Conservation (phyloP, 352 stramenopile genomes). For the Pythium aphanidermatum region DNA sequence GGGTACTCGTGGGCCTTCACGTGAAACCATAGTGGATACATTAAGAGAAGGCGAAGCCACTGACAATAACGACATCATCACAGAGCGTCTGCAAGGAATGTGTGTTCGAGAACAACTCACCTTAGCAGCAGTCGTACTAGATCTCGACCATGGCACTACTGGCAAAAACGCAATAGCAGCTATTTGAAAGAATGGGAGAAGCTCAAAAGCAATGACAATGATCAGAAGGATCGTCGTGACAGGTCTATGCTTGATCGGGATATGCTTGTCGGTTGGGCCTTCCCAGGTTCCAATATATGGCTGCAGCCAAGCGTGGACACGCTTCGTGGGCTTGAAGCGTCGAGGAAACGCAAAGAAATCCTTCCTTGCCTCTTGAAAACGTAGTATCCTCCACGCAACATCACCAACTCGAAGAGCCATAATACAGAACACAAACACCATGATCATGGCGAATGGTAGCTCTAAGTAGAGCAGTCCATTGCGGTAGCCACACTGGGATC, state of each 20-base stretch:
- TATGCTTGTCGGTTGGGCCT: conserved; percentile 23
- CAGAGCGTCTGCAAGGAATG: neutral
- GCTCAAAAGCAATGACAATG: conserved; percentile 28
- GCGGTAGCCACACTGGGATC: conserved; percentile 40
- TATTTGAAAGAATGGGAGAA: conserved; percentile 44
- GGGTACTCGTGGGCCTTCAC: conserved; percentile 27
- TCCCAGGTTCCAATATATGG: conserved; percentile 33
- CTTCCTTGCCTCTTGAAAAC: conserved; percentile 23
- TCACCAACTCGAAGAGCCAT: conserved; percentile 26
- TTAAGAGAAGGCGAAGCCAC: conserved; percentile 29
- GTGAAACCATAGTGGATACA: conserved; percentile 50
- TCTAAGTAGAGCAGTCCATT: conserved; percentile 41
- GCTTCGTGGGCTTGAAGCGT: conserved; percentile 11
- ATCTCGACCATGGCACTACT: conserved; percentile 38
- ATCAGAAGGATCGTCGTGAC: conserved; percentile 30
- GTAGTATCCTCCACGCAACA: conserved; percentile 22
- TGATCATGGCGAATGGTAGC: conserved; percentile 32
- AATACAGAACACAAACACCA: conserved; percentile 31
- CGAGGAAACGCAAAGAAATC: conserved; percentile 52
- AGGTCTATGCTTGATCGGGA: conserved; percentile 19
- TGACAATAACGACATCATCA: conserved; percentile 1
- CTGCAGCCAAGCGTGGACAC: neutral
- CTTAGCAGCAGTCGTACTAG: conserved; percentile 25
- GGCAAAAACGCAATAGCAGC: conserved; percentile 43
- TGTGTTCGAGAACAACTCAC: conserved; percentile 6